Evolutionary conservation across 129 eudicot genomes (phyloP).

Genomic region (Saposhnikovia divaricata): DNA sequence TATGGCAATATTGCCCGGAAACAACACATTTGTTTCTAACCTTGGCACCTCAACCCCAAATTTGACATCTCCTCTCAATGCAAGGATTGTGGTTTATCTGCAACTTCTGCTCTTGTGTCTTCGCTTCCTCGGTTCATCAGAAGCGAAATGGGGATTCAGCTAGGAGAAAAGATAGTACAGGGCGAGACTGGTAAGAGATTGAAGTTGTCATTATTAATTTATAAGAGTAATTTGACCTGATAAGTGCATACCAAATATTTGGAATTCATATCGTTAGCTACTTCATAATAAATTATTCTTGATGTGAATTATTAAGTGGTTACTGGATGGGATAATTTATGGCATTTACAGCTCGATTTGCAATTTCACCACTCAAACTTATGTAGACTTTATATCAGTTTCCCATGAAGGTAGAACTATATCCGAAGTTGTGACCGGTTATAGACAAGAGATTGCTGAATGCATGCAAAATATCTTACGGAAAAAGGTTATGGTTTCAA

Average conservation of each 20-base stretch:
- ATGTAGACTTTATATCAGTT: not conserved
- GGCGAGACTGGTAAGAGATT: constrained; percentile 32
- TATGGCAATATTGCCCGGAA: not conserved
- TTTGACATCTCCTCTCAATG: constrained; percentile 20
- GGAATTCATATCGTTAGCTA: not conserved
- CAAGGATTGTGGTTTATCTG: constrained; percentile 72
- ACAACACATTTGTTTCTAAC: not conserved
- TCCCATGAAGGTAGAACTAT: constrained; percentile 31
- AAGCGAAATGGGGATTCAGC: constrained; percentile 41
- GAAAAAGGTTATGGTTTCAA: constrained; percentile 72
- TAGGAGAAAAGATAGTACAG: constrained; percentile 26
- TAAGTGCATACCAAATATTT: not conserved
- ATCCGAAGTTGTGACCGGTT: constrained; percentile 32
- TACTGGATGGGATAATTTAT: not conserved
- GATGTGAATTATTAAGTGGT: not conserved
- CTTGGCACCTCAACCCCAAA: not conserved
- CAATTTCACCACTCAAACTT: not conserved
- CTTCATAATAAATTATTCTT: not conserved
- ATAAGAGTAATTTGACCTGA: not conserved
- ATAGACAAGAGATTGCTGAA: constrained; percentile 61
- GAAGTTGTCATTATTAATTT: not conserved
- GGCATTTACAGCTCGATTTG: not conserved
- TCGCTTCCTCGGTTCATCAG: constrained; percentile 47
- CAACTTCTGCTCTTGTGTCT: constrained; percentile 49
- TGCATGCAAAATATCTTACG: constrained; percentile 58